These are phyloP conservation scores for Sporobolomyces pararoseus DNA, from an alignment of 768 basidiomycete genomes.

Conservation along the genomic window DNA sequence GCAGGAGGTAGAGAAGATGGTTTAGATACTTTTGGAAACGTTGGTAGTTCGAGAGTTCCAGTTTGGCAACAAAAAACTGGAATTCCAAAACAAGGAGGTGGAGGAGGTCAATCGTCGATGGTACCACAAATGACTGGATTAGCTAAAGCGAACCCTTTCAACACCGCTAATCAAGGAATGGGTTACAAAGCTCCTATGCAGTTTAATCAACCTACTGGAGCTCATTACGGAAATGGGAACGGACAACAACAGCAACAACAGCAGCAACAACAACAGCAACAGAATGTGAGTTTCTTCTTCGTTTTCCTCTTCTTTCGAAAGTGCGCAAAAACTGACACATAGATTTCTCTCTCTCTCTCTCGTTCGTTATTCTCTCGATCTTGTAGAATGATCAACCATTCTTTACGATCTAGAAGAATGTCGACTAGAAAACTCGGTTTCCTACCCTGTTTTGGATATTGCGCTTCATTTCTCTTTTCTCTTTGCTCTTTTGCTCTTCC, in stretches of 20 bases:
- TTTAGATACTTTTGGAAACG: constrained; percentile 86
- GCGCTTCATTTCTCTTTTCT: too few relatives aligned
- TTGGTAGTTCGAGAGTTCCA: constrained; percentile 57
- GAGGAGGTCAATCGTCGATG: constrained; percentile 5
- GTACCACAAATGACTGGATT: constrained; percentile 31
- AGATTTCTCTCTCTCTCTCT: background rate
- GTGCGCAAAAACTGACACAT: background rate
- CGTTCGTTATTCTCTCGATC: background rate
- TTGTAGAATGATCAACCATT: constrained; percentile 25
- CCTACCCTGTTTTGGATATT: too few relatives aligned
- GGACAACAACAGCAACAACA: constrained; percentile 28
- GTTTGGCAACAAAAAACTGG: constrained; percentile 40
- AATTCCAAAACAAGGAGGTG: constrained; percentile 11
- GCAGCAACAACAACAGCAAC: constrained; percentile 31
- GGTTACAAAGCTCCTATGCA: constrained; percentile 29
- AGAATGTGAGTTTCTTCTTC: constrained; percentile 20
- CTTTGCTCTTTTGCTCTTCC: background rate
- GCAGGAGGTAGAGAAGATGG: constrained; percentile 81
- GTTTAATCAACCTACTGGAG: constrained; percentile 38
- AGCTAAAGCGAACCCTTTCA: constrained; percentile 37
- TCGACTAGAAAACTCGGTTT: too few relatives aligned
- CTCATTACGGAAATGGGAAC: constrained; percentile 17
- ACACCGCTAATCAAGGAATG: background rate
- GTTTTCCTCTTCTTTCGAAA: background rate
- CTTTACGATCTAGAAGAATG: constrained; percentile 17